phyloP scores from a whole-genome alignment of 2,329 filamentous ascomycete species.

The Phaeosphaeria sp. region DNA sequence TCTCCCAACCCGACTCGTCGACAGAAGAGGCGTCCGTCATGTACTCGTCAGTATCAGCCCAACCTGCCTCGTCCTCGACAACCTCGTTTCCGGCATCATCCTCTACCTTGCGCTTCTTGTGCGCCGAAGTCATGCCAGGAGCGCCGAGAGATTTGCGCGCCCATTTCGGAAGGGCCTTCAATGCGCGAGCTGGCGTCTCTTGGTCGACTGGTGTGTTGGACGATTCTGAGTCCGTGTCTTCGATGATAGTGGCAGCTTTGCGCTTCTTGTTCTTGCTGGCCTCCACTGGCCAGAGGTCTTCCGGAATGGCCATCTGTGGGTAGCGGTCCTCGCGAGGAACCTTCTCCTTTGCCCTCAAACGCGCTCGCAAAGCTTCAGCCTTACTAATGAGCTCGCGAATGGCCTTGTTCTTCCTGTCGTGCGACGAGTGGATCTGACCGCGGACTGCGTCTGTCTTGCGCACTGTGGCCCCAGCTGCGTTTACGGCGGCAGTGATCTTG shows the following conservation, averaged over 20 bases:
- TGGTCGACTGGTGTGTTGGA: background rate
- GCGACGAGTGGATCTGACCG: conserved; percentile 15
- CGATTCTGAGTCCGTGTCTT: background rate
- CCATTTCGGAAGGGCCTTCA: background rate
- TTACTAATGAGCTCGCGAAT: conserved; percentile 6
- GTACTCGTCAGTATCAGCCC: background rate
- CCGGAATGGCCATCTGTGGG: conserved; percentile 2
- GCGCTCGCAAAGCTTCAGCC: background rate
- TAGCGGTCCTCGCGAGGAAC: conserved; percentile 6
- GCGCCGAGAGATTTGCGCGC: background rate
- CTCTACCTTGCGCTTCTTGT: conserved; percentile 1
- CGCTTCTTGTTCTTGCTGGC: background rate
- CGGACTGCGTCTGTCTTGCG: conserved; percentile 13
- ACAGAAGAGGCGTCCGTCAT: background rate
- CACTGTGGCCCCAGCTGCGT: background rate
- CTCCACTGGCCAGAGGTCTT: background rate
- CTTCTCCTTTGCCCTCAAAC: background rate
- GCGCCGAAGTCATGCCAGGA: background rate
- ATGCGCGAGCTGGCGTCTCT: background rate
- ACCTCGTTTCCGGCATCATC: background rate
- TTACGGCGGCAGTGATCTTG: conserved; percentile 8
- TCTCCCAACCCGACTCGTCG: background rate
- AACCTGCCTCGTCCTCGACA: background rate
- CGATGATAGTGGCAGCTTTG: background rate
- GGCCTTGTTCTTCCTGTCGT: conserved; percentile 13